Evolutionary conservation across 2,329 filamentous ascomycete genomes (phyloP).

Genomic region (Trichoderma sp.): DNA sequence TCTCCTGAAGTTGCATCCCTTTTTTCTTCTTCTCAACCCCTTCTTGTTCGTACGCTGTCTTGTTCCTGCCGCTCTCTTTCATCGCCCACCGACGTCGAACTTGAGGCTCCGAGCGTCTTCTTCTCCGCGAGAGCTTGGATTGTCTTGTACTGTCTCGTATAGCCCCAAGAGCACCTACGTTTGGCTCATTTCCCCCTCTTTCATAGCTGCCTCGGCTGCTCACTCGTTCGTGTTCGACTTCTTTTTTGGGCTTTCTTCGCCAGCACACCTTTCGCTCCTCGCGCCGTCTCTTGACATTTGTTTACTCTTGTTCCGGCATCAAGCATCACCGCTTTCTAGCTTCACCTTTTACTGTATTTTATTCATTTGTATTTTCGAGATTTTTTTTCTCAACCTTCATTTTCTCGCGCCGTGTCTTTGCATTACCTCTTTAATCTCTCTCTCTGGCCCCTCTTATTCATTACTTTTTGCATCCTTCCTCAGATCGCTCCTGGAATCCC

Average conservation of each 20-base stretch:
- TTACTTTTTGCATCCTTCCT: not conserved
- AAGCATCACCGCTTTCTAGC: not conserved
- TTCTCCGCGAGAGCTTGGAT: conserved; percentile 10
- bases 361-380: not conserved
- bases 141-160: conserved; percentile 6
- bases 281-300: not conserved
- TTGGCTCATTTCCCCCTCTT: conserved; percentile 19
- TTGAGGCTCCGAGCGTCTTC: conserved; percentile 2
- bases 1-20: conserved; percentile 22
- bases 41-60: conserved; percentile 20
- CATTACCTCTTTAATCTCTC: conserved; percentile 7
- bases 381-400: not conserved
- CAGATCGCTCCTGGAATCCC: not conserved
- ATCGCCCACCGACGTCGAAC: conserved; percentile 6
- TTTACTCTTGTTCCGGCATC: conserved; percentile 8
- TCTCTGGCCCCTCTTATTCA: not conserved
- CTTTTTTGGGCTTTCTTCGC: not conserved
- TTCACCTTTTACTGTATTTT: not conserved
- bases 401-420: not conserved
- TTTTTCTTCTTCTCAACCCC: conserved; percentile 22
- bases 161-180: conserved; percentile 10
- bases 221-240: conserved; percentile 15
- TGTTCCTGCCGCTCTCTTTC: conserved; percentile 23
- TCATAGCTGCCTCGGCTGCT: conserved; percentile 20
- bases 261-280: conserved; percentile 14